Conservation (phyloP, 148 eudicot species). For the Vaccinium myrtillus region DNA sequence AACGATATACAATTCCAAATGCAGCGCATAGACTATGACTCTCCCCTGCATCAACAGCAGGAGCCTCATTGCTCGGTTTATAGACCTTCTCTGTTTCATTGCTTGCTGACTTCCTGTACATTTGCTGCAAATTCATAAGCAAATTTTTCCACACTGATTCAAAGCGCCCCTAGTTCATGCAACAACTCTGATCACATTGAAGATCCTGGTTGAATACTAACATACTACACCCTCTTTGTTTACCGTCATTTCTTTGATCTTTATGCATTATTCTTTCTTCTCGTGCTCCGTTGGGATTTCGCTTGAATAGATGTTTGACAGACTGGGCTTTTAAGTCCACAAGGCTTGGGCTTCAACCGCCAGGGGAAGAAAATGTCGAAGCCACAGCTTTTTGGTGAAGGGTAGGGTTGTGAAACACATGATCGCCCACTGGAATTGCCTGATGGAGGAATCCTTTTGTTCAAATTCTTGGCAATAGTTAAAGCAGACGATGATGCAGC, state of each 20-base stretch:
- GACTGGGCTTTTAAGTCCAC: constrained; percentile 49
- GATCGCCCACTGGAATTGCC: not conserved
- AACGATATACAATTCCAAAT: not conserved
- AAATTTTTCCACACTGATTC: not conserved
- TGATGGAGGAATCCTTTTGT: not conserved
- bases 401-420: constrained; percentile 6
- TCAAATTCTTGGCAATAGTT: constrained; percentile 23
- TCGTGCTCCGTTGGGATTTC: constrained; percentile 35
- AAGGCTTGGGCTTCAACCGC: constrained; percentile 48
- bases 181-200: not conserved
- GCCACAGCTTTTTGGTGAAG: constrained; percentile 57
- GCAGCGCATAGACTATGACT: too few species aligned
- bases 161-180: not conserved
- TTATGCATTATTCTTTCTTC: constrained; percentile 11
- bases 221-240: not conserved
- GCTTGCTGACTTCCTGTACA: not conserved
- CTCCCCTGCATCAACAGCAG: not conserved
- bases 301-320: constrained; percentile 24
- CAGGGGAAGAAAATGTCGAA: constrained; percentile 56
- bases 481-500: constrained; percentile 18
- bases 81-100: not conserved
- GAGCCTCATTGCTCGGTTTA: not conserved
- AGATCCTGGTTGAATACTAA: not conserved
- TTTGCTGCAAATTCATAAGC: not conserved
- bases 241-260: not conserved